Evolutionary conservation across 352 stramenopile species (phyloP).

Genomic region (Globisporangium orthogonon): DNA sequence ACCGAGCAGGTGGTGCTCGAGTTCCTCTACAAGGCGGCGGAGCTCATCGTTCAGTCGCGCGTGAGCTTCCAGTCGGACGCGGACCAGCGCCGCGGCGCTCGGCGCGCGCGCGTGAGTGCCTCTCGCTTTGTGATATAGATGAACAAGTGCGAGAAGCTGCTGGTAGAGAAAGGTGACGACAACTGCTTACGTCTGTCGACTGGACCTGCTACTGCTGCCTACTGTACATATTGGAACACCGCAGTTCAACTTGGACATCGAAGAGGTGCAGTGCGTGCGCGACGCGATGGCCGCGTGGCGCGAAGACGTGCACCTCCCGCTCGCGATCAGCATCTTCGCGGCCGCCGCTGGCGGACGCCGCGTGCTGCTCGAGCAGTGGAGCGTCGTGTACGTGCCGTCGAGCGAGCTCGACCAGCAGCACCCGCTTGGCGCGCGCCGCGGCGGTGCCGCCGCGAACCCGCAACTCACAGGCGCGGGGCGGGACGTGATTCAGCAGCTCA

Average conservation of each 20-base stretch:
- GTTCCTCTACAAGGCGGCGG: slow-evolving; percentile 76
- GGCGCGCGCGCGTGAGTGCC: slow-evolving; percentile 48
- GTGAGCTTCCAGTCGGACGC: slow-evolving; percentile 59
- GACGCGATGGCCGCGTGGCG: slow-evolving; percentile 62
- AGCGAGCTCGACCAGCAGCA: slow-evolving; percentile 20
- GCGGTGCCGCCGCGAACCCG: background rate
- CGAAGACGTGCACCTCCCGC: slow-evolving; percentile 61
- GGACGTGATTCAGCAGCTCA: slow-evolving; percentile 75
- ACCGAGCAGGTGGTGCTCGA: slow-evolving; percentile 84
- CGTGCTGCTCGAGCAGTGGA: slow-evolving; percentile 76
- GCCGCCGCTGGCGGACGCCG: slow-evolving; percentile 32
- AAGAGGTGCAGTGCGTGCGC: slow-evolving; percentile 62
- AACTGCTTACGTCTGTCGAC: background rate
- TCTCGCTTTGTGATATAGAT: background rate
- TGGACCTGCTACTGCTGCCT: too few relatives aligned
- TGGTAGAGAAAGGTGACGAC: background rate
- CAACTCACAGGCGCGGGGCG: slow-evolving; percentile 23
- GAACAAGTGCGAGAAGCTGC: too few relatives aligned
- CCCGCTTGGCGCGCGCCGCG: background rate
- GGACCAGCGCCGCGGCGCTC: slow-evolving; percentile 30
- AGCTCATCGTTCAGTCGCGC: slow-evolving; percentile 79
- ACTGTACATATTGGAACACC: too few relatives aligned
- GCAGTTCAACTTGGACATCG: slow-evolving; percentile 82
- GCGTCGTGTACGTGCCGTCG: slow-evolving; percentile 40
- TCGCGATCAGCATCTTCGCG: slow-evolving; percentile 67